Evolutionary conservation across 2,329 filamentous ascomycete genomes (phyloP).

Genomic region (Trichoderma semiorbis): DNA sequence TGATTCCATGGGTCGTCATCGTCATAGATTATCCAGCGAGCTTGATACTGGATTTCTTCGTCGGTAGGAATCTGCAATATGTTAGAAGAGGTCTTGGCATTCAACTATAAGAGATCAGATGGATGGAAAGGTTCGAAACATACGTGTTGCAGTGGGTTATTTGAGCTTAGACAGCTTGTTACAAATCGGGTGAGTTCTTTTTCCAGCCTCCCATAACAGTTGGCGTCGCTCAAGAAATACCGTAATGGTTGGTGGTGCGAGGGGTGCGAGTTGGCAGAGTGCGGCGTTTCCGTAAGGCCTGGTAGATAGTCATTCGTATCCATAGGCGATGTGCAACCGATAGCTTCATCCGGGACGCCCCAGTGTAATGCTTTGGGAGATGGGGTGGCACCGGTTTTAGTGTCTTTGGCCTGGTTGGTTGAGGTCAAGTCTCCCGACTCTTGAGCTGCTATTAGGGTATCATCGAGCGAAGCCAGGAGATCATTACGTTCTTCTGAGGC

Average conservation of each 20-base stretch:
- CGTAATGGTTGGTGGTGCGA: neutral
- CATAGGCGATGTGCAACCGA: neutral
- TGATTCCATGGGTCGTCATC: slow-evolving; percentile 15
- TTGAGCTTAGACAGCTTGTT: neutral
- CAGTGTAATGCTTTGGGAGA: neutral
- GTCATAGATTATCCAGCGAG: slow-evolving; percentile 9
- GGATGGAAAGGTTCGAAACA: neutral
- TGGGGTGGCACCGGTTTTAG: neutral
- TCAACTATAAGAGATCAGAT: neutral
- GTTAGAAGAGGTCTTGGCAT: neutral
- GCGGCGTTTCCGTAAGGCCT: neutral
- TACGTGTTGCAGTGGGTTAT: slow-evolving; percentile 12
- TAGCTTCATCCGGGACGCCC: neutral
- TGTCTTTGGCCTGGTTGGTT: neutral
- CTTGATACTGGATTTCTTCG: slow-evolving; percentile 1
- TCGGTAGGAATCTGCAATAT: neutral
- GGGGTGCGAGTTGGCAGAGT: neutral
- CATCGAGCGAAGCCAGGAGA: neutral
- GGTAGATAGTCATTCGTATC: neutral
- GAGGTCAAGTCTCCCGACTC: neutral
- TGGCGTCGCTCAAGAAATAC: slow-evolving; percentile 8
- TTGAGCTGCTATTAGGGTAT: neutral
- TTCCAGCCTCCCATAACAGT: slow-evolving; percentile 5
- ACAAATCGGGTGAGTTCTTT: slow-evolving; percentile 11
- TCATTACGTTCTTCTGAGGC: neutral